A percentile compares a stretch with the other conserved stretches of the same genome.
These are phyloP conservation scores for Nakazawaea wickerhamii DNA, from an alignment of 805 yeast species.

Conservation along the genomic window DNA sequence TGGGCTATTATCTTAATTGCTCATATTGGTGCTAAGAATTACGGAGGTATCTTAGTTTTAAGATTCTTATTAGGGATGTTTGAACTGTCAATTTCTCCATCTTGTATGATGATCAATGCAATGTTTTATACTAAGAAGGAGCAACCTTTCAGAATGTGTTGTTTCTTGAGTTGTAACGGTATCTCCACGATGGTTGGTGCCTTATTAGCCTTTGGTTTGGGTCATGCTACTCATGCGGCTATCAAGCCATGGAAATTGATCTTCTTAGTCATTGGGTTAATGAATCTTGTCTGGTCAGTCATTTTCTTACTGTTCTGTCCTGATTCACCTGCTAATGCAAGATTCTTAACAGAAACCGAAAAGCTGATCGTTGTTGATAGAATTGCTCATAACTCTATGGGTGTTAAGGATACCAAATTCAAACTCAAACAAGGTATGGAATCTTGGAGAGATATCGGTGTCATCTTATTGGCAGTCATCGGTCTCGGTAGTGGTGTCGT, in stretches of 20 bases:
- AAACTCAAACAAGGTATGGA: conserved; percentile 21
- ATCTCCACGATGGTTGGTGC: conserved; percentile 25
- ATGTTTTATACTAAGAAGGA: conserved; percentile 29
- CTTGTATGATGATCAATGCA: conserved; percentile 30
- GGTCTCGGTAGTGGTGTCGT: conserved; percentile 25
- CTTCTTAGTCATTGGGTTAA: conserved; percentile 49
- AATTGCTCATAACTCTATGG: conserved; percentile 25
- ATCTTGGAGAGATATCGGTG: conserved; percentile 20
- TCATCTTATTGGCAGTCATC: conserved; percentile 20
- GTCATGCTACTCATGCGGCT: conserved; percentile 21
- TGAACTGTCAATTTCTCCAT: conserved; percentile 31
- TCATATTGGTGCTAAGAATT: conserved; percentile 39
- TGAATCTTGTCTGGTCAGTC: conserved; percentile 47
- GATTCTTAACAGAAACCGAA: conserved; percentile 33
- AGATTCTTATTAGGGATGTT: conserved; percentile 45
- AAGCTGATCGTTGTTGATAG: conserved; percentile 44
- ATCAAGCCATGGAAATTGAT: conserved; percentile 55
- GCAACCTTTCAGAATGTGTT: conserved; percentile 27
- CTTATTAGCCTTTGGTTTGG: conserved; percentile 26
- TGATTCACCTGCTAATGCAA: conserved; percentile 38
- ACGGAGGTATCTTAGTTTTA: conserved; percentile 40
- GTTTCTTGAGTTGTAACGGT: conserved; percentile 22
- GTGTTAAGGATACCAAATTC: conserved; percentile 23
- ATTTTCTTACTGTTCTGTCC: conserved; percentile 41
- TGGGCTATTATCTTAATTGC: conserved; percentile 47